Base-by-base conservation (phyloP, 164 flowering plant genomes). In the Vitis amurensis region DNA sequence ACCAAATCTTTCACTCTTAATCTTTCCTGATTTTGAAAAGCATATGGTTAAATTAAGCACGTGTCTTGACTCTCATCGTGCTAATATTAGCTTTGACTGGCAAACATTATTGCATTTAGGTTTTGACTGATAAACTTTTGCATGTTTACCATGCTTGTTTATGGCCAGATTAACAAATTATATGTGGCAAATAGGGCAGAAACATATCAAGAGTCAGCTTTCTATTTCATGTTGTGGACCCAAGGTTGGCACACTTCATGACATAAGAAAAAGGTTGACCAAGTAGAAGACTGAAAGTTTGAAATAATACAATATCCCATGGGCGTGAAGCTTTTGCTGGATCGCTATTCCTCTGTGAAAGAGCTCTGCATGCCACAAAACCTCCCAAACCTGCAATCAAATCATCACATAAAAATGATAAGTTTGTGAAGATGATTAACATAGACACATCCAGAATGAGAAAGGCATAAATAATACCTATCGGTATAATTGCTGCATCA, bases 241-340 rank as follows among this genome's bases (percentile, higher is more conserved):
- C 44, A 37, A 37, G 44, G 6, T 37, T 37, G 44, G 44, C 44
- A 37, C 44, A 37, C 7, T 3, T 37, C 4, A 11, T 19, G 55
- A 17, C 1, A 8, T 37, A 23, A 23, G 27, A 51, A 19, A 4
- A 3, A 37, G 30, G 9, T n/a, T 12, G 11, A 57, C 44, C 4
- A 31, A n/a, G 10, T 3, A 47, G 49, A 13, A 19, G 47, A 53
- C 19, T 11, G 64, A 56, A 56, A 16, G 52, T 23, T 31, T 17
- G 10, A 49, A 49, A 17, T 55, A 67, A 77, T 92, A 96, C 99
- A 73, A 68, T 78, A 79, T 96, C 99, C 99, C 99, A 93, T 52
- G 99, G 99, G 16, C 99, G 97, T 62, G 99, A 96, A 65, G 99
- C 99, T 86, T 85, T 93, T n/a, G 90, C 71, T 29, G 99, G 99